Conservation (phyloP, 2,329 filamentous ascomycete species). For the Periglandula ipomoeae region DNA sequence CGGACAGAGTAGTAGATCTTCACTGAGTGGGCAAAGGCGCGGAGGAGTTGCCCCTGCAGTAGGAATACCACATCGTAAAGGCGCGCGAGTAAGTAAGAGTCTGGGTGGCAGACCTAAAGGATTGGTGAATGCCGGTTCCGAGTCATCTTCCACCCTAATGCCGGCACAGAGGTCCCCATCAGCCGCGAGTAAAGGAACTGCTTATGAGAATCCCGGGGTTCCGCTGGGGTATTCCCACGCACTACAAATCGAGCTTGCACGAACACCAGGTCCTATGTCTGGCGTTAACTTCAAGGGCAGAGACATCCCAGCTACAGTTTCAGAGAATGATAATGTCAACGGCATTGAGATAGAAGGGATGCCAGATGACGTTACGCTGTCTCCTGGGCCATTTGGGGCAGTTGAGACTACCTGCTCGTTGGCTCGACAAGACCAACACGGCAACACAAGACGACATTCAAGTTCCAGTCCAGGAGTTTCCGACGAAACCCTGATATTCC, state of each 20-base stretch:
- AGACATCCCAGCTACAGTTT: too few species aligned
- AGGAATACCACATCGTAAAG: background rate
- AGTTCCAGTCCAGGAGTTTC: background rate
- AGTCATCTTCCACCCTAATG: background rate
- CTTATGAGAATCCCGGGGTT: background rate
- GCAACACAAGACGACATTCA: background rate
- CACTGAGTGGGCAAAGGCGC: background rate
- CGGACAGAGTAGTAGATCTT: background rate
- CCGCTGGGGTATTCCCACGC: slow-evolving; percentile 2
- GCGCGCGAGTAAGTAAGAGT: background rate
- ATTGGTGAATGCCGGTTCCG: background rate
- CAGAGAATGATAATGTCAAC: too few species aligned
- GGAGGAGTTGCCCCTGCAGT: background rate
- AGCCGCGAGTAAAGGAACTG: background rate
- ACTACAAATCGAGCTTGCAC: slow-evolving; percentile 4
- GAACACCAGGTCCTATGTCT: slow-evolving; percentile 2
- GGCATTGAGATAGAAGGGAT: too few species aligned
- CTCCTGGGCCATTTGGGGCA: background rate
- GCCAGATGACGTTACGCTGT: background rate
- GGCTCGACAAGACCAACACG: background rate
- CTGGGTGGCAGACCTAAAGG: background rate
- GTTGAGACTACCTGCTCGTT: background rate
- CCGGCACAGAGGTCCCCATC: background rate
- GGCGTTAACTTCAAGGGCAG: too few species aligned
- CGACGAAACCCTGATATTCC: background rate